Base-by-base conservation (phyloP, 192 early-diverging fungal species). In the Coemansia brasiliensis region DNA sequence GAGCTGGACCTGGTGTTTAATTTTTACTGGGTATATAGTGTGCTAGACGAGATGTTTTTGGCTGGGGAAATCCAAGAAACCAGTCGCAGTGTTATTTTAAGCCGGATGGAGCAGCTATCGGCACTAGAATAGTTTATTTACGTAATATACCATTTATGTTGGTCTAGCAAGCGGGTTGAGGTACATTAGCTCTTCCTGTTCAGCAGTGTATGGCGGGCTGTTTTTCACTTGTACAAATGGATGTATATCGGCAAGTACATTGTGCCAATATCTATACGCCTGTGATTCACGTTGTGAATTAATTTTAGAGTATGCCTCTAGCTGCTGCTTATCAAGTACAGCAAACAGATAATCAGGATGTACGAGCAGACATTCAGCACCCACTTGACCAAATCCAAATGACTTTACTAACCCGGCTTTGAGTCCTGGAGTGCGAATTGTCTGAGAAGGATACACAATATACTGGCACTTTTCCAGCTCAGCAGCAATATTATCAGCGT, bases 51-150 rank as follows among this genome's bases (percentile, higher is more conserved):
- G 78, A 90, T 97, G 54, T 96, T 97, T 79, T 80, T 99, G 57
- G 95, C 94, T 1, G 95, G 97, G 17, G 97, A 99, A 76, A 94
- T 99, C 59, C 91, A 99, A 59, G 97, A 99, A 61, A 99, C 93
- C 7, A 94, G 92, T 42, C 88, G 88, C 52, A 84, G 86, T 41
- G 83, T 88, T 39, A 83, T 90, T 6, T 65, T 92, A 59, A 83
- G 84, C 45, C 76, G 90, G 39, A 75, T 92, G 54, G 89, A 92
- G 65, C 85, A 90, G 60, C 79, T 92, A 9, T 86, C 88, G 61
- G 87, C 85, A 41, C 57, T 92, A 35, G 87, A 86, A 70, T 87
- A 24, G 17, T 46, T 20, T 3, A 18, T 13, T 13, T 52, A n/a
- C n/a, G n/a, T n/a, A 42, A 42, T 42, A 18, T 13, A 42, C 40